Evolutionary conservation across 768 basidiomycete species (phyloP).

Genomic region (Boletus bicolor): DNA sequence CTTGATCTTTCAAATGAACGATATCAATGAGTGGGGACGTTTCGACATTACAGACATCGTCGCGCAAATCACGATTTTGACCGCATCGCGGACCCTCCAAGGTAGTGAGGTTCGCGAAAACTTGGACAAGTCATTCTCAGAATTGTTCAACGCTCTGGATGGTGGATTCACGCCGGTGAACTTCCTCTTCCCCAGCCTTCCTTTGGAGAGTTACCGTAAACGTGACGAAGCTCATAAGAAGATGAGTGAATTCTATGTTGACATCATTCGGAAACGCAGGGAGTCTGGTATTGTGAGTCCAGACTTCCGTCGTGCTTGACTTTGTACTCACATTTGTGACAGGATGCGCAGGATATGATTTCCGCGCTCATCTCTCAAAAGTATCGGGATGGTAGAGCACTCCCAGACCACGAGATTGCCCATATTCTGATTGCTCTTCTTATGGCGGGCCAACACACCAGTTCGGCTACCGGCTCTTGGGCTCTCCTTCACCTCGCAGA

Average conservation of each 20-base stretch:
- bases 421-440: conserved; percentile 98
- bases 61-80: conserved; percentile 90
- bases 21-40: conserved; percentile 72
- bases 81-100: conserved; percentile 90
- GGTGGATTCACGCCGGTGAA: conserved; percentile 96
- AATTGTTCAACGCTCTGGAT: conserved; percentile 84
- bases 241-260: conserved; percentile 91
- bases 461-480: conserved; percentile 92
- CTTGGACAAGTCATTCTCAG: conserved; percentile 81
- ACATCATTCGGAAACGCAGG: conserved; percentile 76
- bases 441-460: conserved; percentile 99
- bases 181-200: conserved; percentile 92
- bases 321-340: conserved; percentile 19
- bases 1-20: conserved; percentile 55
- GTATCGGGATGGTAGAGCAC: conserved; percentile 75
- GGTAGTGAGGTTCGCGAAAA: conserved; percentile 81
- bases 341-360: conserved; percentile 90
- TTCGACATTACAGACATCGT: conserved; percentile 74
- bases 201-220: conserved; percentile 83
- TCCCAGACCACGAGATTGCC: conserved; percentile 89
- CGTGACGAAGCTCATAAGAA: conserved; percentile 88
- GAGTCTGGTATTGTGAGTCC: conserved; percentile 42
- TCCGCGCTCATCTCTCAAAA: conserved; percentile 77
- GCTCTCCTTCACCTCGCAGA: conserved; percentile 81
- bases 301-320: not conserved